Conservation (phyloP, 352 stramenopile genomes). For the Globisporangium splendens region DNA sequence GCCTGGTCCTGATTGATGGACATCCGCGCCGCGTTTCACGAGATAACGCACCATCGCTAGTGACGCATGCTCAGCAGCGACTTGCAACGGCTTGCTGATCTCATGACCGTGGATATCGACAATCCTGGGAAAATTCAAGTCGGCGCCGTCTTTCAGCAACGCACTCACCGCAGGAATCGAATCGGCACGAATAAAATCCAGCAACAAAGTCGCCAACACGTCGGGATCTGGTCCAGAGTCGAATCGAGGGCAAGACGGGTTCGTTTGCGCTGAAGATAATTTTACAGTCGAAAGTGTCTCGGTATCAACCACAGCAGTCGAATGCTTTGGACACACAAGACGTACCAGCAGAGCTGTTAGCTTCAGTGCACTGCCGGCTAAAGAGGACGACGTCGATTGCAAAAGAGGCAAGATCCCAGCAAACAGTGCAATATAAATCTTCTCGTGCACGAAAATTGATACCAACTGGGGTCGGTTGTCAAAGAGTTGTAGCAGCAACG, state of each 20-base stretch:
- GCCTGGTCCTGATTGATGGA: constrained; percentile 45
- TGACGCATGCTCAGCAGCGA: constrained; percentile 55
- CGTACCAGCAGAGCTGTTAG: constrained; percentile 51
- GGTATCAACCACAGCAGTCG: constrained; percentile 3
- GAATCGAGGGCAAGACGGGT: constrained; percentile 14
- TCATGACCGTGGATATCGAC: constrained; percentile 46
- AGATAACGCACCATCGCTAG: constrained; percentile 75
- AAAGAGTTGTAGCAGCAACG: constrained; percentile 66
- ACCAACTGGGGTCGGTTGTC: constrained; percentile 52
- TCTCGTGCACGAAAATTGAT: constrained; percentile 47
- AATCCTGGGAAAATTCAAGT: constrained; percentile 56
- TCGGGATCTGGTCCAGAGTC: constrained; percentile 60
- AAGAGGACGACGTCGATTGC: constrained; percentile 30
- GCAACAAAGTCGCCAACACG: constrained; percentile 52
- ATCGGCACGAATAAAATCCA: constrained; percentile 73
- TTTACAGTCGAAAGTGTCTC: not conserved
- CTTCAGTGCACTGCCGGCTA: constrained; percentile 48
- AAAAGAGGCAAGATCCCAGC: constrained; percentile 43
- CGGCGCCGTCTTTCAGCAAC: constrained; percentile 71
- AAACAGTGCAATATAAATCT: constrained; percentile 60
- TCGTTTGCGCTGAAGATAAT: not conserved
- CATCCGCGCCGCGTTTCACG: constrained; percentile 69
- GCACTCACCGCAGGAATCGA: constrained; percentile 68
- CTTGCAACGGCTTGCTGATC: constrained; percentile 64
- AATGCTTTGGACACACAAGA: constrained; percentile 46